Conservation (phyloP, 768 basidiomycete species). For the Galerina sulciceps region DNA sequence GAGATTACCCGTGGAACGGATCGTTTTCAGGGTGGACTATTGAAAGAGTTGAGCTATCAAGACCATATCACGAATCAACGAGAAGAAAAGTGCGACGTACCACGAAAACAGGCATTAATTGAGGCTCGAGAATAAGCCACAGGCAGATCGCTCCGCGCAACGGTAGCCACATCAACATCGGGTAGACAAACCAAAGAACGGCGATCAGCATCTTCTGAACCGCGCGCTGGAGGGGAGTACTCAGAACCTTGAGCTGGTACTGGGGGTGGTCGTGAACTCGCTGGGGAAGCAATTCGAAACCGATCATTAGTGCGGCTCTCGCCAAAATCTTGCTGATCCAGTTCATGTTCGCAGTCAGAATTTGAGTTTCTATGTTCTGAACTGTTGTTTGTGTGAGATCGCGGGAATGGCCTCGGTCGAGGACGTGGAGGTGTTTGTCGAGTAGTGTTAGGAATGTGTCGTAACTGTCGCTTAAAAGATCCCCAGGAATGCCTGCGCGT, state of each 20-base stretch:
- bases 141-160: background rate
- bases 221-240: background rate
- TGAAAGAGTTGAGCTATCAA: background rate
- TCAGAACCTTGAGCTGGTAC: conserved; percentile 1
- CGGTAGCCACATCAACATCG: conserved; percentile 2
- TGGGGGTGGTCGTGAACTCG: background rate
- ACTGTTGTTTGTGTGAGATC: background rate
- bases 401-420: background rate
- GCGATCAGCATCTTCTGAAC: background rate
- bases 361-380: background rate
- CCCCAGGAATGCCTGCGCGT: background rate
- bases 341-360: background rate
- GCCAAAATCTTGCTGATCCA: background rate
- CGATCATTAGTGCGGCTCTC: background rate
- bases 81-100: background rate
- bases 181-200: background rate
- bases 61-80: background rate
- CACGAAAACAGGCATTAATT: background rate
- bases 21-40: background rate
- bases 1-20: conserved; percentile 1
- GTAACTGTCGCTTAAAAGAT: background rate
- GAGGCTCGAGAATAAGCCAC: background rate
- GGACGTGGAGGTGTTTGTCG: background rate
- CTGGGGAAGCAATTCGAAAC: background rate
- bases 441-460: background rate